phyloP scores from a whole-genome alignment of 2,329 filamentous ascomycete genomes.

The Elsinoe arachidis region DNA sequence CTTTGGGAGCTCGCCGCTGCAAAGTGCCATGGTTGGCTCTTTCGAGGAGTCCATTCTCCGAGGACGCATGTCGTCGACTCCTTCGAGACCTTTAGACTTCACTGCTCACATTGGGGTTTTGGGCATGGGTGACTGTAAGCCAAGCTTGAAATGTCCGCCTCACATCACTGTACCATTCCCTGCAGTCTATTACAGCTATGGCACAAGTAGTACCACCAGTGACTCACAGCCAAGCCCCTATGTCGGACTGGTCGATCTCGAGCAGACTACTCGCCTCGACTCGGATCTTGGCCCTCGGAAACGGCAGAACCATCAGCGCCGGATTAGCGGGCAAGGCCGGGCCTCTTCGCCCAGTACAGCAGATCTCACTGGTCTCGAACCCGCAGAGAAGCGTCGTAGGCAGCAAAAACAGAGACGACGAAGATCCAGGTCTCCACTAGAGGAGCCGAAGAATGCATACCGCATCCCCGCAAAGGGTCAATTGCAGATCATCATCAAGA shows the following conservation, averaged over 20 bases:
- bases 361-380: background rate
- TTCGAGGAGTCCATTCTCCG: conserved; percentile 95
- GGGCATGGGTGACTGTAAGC: conserved; percentile 79
- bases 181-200: conserved; percentile 93
- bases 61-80: conserved; percentile 92
- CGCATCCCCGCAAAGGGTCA: conserved; percentile 90
- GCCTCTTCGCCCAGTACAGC: conserved; percentile 19
- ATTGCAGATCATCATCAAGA: conserved; percentile 94
- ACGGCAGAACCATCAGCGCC: background rate
- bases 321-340: conserved; percentile 18
- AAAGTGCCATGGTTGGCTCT: conserved; percentile 93
- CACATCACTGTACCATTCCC: conserved; percentile 88
- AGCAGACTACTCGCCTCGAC: conserved; percentile 50
- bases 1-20: conserved; percentile 66
- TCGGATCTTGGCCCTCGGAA: background rate
- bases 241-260: conserved; percentile 84
- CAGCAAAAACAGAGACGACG: conserved; percentile 51
- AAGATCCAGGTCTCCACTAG: conserved; percentile 44
- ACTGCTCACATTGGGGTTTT: conserved; percentile 91
- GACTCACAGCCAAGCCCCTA: conserved; percentile 85
- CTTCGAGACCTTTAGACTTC: conserved; percentile 86
- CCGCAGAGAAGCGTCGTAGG: conserved; percentile 22
- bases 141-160: conserved; percentile 73
- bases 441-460: conserved; percentile 80
- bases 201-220: conserved; percentile 58